Conservation (phyloP, 208 protist species). For the Hexamita inflata region DNA sequence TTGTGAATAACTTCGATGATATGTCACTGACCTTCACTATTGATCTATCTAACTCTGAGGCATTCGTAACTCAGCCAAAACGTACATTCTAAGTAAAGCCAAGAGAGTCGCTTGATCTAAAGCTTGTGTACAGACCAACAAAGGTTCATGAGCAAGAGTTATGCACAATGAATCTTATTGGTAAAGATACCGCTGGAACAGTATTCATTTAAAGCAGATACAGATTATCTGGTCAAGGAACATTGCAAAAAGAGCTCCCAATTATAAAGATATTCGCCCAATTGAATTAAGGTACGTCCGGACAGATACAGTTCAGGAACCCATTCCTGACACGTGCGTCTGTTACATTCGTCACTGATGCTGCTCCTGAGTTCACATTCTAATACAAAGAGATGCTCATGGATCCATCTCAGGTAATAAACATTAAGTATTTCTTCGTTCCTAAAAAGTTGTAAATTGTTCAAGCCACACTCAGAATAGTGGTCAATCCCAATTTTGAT, state of each 20-base stretch:
- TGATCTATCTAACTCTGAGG: background rate
- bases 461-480: background rate
- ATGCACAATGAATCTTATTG: background rate
- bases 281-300: background rate
- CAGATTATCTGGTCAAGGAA: background rate
- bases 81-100: background rate
- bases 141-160: background rate
- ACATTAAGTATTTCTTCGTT: background rate
- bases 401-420: background rate
- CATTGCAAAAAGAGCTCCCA: background rate
- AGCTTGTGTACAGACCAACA: slow-evolving; percentile 1
- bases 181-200: background rate
- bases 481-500: background rate
- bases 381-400: background rate
- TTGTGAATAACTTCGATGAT: background rate
- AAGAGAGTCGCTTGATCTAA: background rate
- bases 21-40: background rate
- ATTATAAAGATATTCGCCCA: slow-evolving; percentile 12
- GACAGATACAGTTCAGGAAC: slow-evolving; percentile 4
- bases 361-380: background rate
- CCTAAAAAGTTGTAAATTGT: background rate
- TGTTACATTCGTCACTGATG: slow-evolving; percentile 1
- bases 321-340: slow-evolving; percentile 11
- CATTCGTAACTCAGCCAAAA: slow-evolving; percentile 8
- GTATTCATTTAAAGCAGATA: background rate